phyloP scores from a whole-genome alignment of 1,284 basidiomycete genomes.

The Salmacisia buchloeana region DNA sequence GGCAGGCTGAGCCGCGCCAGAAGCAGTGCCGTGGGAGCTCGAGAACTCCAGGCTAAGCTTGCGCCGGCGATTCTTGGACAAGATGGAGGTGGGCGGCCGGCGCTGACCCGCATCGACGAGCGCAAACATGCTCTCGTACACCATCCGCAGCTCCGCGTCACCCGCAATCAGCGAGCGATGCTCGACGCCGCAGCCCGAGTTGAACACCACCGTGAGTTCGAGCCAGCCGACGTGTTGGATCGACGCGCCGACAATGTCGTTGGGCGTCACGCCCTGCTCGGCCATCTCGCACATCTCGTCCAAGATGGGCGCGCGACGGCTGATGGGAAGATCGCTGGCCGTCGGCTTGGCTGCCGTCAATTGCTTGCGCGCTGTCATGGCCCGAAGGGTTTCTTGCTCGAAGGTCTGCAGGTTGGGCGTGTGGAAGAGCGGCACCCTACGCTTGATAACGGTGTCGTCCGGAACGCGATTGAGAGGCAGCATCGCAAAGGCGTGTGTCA shows the following conservation, averaged over 20 bases:
- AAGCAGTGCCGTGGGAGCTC: background rate
- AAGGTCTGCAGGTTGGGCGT: slow-evolving; percentile 20
- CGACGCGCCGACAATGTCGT: slow-evolving; percentile 8
- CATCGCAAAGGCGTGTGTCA: slow-evolving; percentile 28
- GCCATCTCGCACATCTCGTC: slow-evolving; percentile 27
- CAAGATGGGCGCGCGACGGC: slow-evolving; percentile 19
- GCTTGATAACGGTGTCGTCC: slow-evolving; percentile 18
- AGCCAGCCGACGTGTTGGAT: slow-evolving; percentile 29
- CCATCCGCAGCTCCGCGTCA: slow-evolving; percentile 37
- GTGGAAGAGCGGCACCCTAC: slow-evolving; percentile 10
- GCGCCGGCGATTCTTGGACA: slow-evolving; percentile 11
- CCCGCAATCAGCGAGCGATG: slow-evolving; percentile 29
- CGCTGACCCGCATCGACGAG: slow-evolving; percentile 31
- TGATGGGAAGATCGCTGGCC: too few relatives aligned
- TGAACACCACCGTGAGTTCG: slow-evolving; percentile 35
- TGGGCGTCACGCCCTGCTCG: slow-evolving; percentile 11
- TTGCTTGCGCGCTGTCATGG: slow-evolving; percentile 20
- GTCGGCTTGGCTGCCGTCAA: slow-evolving; percentile 10
- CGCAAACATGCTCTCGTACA: slow-evolving; percentile 32
- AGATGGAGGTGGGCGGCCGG: slow-evolving; percentile 15
- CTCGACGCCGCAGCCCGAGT: slow-evolving; percentile 31
- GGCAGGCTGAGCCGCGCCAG: too few relatives aligned
- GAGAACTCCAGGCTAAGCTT: background rate
- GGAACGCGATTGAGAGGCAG: slow-evolving; percentile 30
- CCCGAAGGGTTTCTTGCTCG: slow-evolving; percentile 35